Conservation (phyloP, 2,329 filamentous ascomycete genomes). For the Exophiala bonariae region DNA sequence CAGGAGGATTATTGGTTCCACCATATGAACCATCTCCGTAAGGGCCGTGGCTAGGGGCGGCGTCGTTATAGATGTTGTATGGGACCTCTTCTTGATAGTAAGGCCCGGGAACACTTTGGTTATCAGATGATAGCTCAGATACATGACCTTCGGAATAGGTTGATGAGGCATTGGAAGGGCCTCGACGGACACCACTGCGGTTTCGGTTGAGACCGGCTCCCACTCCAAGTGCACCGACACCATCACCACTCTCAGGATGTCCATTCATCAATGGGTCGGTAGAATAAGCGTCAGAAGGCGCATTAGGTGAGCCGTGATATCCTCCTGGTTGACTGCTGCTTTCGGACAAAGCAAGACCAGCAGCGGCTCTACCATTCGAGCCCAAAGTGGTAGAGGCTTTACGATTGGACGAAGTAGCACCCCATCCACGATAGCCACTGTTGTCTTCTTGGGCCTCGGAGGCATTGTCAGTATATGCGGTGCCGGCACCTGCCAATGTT, state of each 20-base stretch:
- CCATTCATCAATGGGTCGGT: slow-evolving; percentile 59
- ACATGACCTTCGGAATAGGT: slow-evolving; percentile 70
- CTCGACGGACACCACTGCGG: slow-evolving; percentile 69
- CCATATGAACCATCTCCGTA: slow-evolving; percentile 58
- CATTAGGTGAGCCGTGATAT: slow-evolving; percentile 63
- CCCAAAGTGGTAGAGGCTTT: slow-evolving; percentile 83
- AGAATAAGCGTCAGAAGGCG: slow-evolving; percentile 68
- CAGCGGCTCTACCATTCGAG: slow-evolving; percentile 63
- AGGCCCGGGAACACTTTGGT: slow-evolving; percentile 44
- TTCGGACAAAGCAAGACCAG: slow-evolving; percentile 70
- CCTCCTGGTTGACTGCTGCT: slow-evolving; percentile 57
- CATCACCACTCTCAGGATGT: slow-evolving; percentile 24
- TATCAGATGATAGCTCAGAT: slow-evolving; percentile 64
- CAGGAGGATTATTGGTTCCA: slow-evolving; percentile 60
- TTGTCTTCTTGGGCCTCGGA: slow-evolving; percentile 79
- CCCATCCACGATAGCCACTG: slow-evolving; percentile 92
- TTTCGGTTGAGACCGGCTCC: slow-evolving; percentile 16
- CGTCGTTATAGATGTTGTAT: slow-evolving; percentile 51
- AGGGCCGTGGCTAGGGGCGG: slow-evolving; percentile 45
- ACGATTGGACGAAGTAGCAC: slow-evolving; percentile 72
- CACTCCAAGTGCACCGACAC: slow-evolving; percentile 64
- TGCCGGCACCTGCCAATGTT: slow-evolving; percentile 60
- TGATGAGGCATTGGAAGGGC: slow-evolving; percentile 92
- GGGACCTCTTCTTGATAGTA: slow-evolving; percentile 57
- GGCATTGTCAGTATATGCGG: slow-evolving; percentile 51